Conservation (phyloP, 2,329 filamentous ascomycete species). For the Neopestalotiopsis sp. region DNA sequence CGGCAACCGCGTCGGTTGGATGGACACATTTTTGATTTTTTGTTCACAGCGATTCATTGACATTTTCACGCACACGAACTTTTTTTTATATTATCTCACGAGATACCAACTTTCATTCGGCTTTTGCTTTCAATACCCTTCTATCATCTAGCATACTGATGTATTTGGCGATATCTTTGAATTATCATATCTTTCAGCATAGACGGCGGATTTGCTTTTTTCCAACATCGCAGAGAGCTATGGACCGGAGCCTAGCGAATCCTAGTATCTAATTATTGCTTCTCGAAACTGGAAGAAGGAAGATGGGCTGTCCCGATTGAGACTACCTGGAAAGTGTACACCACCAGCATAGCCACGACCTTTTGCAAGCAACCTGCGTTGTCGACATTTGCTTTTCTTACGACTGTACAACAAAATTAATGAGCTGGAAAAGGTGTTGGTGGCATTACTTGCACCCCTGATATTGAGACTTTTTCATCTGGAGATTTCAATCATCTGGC, state of each 20-base stretch:
- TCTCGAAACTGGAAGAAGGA: neutral
- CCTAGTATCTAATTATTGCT: constrained; percentile 11
- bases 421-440: constrained; percentile 12
- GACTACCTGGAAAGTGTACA: neutral
- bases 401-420: constrained; percentile 14
- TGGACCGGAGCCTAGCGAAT: constrained; percentile 16
- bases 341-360: neutral
- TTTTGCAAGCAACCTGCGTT: neutral
- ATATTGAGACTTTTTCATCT: neutral
- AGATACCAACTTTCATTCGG: constrained; percentile 15
- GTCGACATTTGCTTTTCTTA: constrained; percentile 5
- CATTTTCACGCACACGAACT: constrained; percentile 9
- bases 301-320: neutral
- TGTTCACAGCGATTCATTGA: constrained; percentile 7
- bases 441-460: neutral
- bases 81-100: constrained; percentile 14
- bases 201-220: constrained; percentile 3
- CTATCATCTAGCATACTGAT: constrained; percentile 15
- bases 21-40: neutral
- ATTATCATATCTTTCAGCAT: neutral
- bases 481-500: constrained; percentile 4
- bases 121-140: constrained; percentile 9
- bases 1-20: neutral
- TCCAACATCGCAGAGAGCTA: neutral
- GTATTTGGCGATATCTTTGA: constrained; percentile 2